Evolutionary conservation across 768 basidiomycete genomes (phyloP).

Genomic region (Mycena sanguinolenta): DNA sequence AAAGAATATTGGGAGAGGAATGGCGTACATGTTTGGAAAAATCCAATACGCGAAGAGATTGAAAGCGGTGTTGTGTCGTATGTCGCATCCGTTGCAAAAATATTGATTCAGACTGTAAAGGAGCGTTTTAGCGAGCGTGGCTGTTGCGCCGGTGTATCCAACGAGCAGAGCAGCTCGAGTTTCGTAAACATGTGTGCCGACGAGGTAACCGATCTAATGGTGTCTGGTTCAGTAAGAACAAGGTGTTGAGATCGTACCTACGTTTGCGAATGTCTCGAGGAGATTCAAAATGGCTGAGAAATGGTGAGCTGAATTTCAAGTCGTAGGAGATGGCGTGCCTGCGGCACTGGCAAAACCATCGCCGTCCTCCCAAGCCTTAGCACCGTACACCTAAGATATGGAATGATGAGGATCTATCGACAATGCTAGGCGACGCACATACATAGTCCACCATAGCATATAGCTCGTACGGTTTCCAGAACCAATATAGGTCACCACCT

Average conservation of each 20-base stretch:
- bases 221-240: not conserved
- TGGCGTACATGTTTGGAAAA: constrained; percentile 75
- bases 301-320: constrained; percentile 11
- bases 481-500: constrained; percentile 87
- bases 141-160: constrained; percentile 76
- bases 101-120: constrained; percentile 75
- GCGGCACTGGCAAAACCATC: constrained; percentile 86
- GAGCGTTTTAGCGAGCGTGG: constrained; percentile 84
- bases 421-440: constrained; percentile 31
- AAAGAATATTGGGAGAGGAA: not conserved
- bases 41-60: constrained; percentile 72
- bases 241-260: constrained; percentile 41
- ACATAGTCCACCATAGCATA: constrained; percentile 68
- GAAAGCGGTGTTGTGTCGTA: constrained; percentile 69
- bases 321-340: constrained; percentile 50
- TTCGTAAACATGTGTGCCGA: constrained; percentile 68
- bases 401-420: not conserved
- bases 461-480: constrained; percentile 81
- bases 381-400: constrained; percentile 73
- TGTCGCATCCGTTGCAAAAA: constrained; percentile 74
- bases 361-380: constrained; percentile 68
- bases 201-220: constrained; percentile 68
- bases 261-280: constrained; percentile 77
- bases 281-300: constrained; percentile 78
- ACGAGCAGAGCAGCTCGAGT: constrained; percentile 70